Evolutionary conservation across 192 early-diverging fungal genomes (phyloP), one percentile per base, ranked within the genome.

Genomic region (Coemansia sp.): DNA sequence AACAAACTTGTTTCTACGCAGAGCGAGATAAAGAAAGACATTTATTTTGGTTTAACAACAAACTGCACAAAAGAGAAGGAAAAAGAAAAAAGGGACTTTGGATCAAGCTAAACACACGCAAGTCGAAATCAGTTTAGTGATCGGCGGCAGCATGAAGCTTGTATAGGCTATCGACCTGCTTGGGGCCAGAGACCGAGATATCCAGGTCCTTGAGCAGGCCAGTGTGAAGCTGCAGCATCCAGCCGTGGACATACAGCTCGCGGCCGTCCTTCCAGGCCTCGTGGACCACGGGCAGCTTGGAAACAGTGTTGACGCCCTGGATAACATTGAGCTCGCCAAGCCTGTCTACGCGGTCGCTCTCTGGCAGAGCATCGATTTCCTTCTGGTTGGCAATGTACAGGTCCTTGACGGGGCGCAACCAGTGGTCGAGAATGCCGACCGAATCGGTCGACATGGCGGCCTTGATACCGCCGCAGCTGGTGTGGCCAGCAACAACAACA

Each of bases 401-500:
- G 65, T 93, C 94, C 80, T 93, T 91, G 73, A 98, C 92, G 66
- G 86, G 85, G 14, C 87, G 75, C 38, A 97, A 84, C 95, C 95
- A 97, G 80, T 92, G 93, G 75, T 98, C 92, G 30, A 98, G 88
- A 20, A 94, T 74, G 17, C 91, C 92, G 52, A 86, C 81, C 56
- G 91, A 85, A 40, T 85, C 72, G 56, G 79, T 84, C 17, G 76
- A 72, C 72, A 87, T 71, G 14, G 89, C 87, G 1, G 87, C 86
- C 33, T 77, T 77, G 20, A 93, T 80, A 66, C 91, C 91, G 60
- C 91, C 91, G 60, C 91, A 93, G 38, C 85, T 71, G 42, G 89
- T 90, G 65, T 92, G 91, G 7, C 94, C 96, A 61, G 93, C 96
- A 10, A 99, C 91, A 61, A 99, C 85, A 63, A 99, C 83, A 68